Base-by-base conservation (phyloP, 768 basidiomycete genomes). In the Trametes sanguinea region DNA sequence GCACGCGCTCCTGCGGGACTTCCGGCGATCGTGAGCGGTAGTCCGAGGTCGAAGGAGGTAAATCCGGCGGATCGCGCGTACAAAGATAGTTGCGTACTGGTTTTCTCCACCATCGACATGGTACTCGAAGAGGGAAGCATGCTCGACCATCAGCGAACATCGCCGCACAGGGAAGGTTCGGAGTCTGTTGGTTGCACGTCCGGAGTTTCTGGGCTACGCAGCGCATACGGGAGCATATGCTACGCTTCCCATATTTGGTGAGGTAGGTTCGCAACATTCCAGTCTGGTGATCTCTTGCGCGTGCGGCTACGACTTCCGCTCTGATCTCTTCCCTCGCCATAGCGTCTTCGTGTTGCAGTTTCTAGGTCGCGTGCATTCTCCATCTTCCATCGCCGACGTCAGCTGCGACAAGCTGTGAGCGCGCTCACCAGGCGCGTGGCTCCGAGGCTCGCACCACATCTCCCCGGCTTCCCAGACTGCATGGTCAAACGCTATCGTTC, bases 391-490 rank as follows among this genome's bases (percentile, higher is more conserved):
- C 47, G 13, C 14, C 40, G 48, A 32, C 47, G 48, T 57, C 56
- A 57, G 29, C 57, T 57, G 57, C 40, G 6, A n/a, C 4, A 27
- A 16, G 17, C 37, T 50, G 56, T 16, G 37, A 40, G 9, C 22
- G 14, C 17, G 35, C 4, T 37, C 40, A 14, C 32, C 33, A 29
- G n/a, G n/a, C 45, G 39, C 27, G 47, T 47, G 40, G 57, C 46
- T 13, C 57, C 57, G 57, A 57, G 17, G n/a, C n/a, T 51, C 47
- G 57, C 57, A 57, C 45, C 14, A 32, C 40, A 22, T 35, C 48
- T 6, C 32, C 57, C 48, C 35, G 48, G n/a, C 57, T 32, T 48
- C 35, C 48, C 48, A 43, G 47, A 51, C 29, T 8, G 22, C 48
- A 51, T 42, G 27, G 39, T 16, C 37, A 37, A 57, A 51, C 27